Conservation (phyloP, 108 stramenopile genomes). For the Bacterosira constricta region DNA sequence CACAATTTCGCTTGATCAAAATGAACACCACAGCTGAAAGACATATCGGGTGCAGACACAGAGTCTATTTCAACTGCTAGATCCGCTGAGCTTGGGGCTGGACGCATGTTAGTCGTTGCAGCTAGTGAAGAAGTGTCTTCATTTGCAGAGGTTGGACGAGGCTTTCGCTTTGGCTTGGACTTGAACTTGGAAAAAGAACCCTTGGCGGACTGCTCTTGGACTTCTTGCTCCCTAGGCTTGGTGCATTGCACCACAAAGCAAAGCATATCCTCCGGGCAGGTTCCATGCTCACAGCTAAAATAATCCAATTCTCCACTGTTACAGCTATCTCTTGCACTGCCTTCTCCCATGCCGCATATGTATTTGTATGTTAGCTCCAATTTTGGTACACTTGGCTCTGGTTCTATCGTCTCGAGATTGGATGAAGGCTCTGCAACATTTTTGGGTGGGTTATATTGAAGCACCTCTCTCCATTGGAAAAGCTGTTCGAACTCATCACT, state of each 20-base stretch:
- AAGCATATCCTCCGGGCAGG: not conserved
- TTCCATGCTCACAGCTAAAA: not conserved
- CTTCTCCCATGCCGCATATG: constrained; percentile 24
- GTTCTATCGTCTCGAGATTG: not conserved
- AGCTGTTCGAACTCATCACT: constrained; percentile 17
- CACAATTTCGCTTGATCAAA: constrained; percentile 11
- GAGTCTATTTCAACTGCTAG: not conserved
- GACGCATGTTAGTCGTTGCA: too few species aligned
- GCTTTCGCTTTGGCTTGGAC: constrained; percentile 4
- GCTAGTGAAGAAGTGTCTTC: too few species aligned
- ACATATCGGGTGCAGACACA: not conserved
- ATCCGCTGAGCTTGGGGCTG: not conserved
- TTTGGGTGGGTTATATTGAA: not conserved
- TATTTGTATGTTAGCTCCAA: constrained; percentile 5
- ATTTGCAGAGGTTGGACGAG: not conserved
- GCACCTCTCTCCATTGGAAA: constrained; percentile 6
- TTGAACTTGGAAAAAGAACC: not conserved
- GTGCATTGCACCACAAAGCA: not conserved
- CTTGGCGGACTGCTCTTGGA: not conserved
- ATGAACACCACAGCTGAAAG: constrained; percentile 11
- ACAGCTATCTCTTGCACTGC: constrained; percentile 19
- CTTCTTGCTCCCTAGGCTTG: not conserved
- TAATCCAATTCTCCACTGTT: not conserved
- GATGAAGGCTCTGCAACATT: not conserved
- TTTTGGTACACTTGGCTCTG: too few species aligned